Percentiles rank a stretch among this genome's conserved stretches.
These are phyloP conservation scores for Panaeolus cyanescens DNA, from an alignment of 768 basidiomycete species.

Conservation along the genomic window DNA sequence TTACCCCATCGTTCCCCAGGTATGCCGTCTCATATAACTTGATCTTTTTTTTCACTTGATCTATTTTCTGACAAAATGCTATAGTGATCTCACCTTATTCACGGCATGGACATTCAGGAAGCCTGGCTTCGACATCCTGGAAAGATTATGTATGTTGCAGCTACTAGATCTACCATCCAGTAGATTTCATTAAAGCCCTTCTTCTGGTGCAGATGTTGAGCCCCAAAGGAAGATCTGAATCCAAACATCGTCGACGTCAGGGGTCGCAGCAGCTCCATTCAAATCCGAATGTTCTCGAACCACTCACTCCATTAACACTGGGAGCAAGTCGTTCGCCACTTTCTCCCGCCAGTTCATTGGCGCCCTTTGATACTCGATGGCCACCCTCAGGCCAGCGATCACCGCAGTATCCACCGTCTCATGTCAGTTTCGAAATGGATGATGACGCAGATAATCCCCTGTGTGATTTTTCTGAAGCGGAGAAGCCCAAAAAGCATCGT, in stretches of 20 bases:
- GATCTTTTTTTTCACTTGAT: background rate
- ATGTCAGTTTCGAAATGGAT: conserved; percentile 48
- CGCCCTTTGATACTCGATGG: conserved; percentile 34
- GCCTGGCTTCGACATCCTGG: conserved; percentile 42
- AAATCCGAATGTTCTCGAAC: background rate
- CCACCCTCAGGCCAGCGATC: conserved; percentile 26
- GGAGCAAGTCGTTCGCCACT: conserved; percentile 46
- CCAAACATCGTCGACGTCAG: conserved; percentile 9
- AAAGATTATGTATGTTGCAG: conserved; percentile 25
- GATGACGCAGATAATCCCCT: conserved; percentile 33
- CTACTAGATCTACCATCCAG: background rate
- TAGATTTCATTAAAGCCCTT: background rate
- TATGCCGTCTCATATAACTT: conserved; percentile 25
- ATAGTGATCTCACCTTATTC: conserved; percentile 43
- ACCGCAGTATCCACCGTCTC: conserved; percentile 28
- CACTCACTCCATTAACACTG: conserved; percentile 43
- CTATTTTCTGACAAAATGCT: conserved; percentile 1
- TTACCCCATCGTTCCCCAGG: conserved; percentile 41
- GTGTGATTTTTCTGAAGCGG: conserved; percentile 25
- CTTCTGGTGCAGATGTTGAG: conserved; percentile 11
- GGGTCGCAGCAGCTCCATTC: conserved; percentile 16
- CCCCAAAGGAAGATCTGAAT: conserved; percentile 6
- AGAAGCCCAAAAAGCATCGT: conserved; percentile 40
- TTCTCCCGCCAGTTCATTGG: conserved; percentile 39
- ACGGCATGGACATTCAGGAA: conserved; percentile 42